Evolutionary conservation across 2,329 filamentous ascomycete genomes (phyloP).

Genomic region (Aureobasidium sp.): DNA sequence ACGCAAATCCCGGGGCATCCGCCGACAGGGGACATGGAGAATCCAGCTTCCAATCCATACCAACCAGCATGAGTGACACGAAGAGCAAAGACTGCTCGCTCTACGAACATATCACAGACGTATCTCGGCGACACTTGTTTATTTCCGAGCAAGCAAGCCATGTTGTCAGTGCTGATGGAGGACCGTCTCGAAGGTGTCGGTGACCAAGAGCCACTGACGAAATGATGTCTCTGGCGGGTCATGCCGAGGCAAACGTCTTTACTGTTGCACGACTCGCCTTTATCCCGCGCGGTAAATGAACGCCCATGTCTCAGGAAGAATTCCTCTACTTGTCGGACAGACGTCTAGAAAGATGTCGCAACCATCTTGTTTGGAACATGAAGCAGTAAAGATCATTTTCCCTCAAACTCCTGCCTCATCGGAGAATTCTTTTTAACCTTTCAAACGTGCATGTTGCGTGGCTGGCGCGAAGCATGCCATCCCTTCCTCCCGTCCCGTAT

Average conservation of each 20-base stretch:
- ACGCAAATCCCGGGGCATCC: neutral
- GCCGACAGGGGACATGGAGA: neutral
- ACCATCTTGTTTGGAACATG: neutral
- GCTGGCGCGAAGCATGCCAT: neutral
- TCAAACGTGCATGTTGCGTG: neutral
- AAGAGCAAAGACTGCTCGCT: neutral
- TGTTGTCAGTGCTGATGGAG: neutral
- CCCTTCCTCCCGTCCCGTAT: neutral
- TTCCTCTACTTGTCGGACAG: neutral
- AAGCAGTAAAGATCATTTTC: neutral
- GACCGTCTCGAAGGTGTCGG: neutral
- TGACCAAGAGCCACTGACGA: constrained; percentile 5
- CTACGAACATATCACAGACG: neutral
- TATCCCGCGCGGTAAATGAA: neutral
- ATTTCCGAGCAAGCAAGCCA: neutral
- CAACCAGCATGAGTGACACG: neutral
- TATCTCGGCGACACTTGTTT: neutral
- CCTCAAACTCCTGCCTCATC: neutral
- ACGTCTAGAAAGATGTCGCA: neutral
- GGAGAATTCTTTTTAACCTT: neutral
- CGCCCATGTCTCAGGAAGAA: neutral
- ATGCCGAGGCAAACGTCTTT: neutral
- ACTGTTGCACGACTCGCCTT: neutral
- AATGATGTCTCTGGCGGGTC: neutral
- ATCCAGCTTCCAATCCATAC: neutral